Evolutionary conservation across 768 basidiomycete species (phyloP), one percentile per base, ranked within the genome.

Genomic region (Collybia nuda): DNA sequence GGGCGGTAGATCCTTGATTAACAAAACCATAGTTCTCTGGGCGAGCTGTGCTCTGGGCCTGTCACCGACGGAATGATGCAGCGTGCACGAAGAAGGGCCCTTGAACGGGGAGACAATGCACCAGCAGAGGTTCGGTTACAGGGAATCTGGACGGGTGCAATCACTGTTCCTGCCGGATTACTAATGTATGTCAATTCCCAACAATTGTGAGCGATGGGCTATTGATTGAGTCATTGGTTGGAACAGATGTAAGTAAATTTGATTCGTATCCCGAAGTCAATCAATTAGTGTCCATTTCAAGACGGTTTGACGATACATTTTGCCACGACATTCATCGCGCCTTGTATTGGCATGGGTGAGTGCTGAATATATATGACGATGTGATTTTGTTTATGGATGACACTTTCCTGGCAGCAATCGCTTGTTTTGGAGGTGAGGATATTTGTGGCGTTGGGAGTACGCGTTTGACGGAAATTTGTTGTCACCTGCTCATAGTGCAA

Each of bases 121-220:
- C 50, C 69, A 18, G 56, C 65, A 3, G 69, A 72, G 51, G 63
- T 70, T 48, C 65, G 71, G 1, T 56, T 73, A n/a, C 67, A 68
- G 14, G 69, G 70, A 9, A 71, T 71, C 24, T 70, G 71, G 71
- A 68, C 70, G 22, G 69, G 70, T 2, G 68, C 66, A n/a, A 55
- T 71, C 19, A 60, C 63, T 4, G 70, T 69, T 9, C 71, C 71
- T 43, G 51, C 59, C 9, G 68, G 71, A 17, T 53, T 71, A 19
- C 47, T 71, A 5, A 71, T 70, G 71, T 72, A 24, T 37, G 66
- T 54, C 2, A 11, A 8, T 23, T 17, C n/a, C 18, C 24, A 15
- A 21, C 15, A 15, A 35, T 6, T 15, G n/a, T 18, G 17, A 3
- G 12, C 22, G 32, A 21, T 12, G 6, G 26, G 12, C 24, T 42